phyloP scores from a whole-genome alignment of 1,284 basidiomycete species.

The Ustilago bromivora region DNA sequence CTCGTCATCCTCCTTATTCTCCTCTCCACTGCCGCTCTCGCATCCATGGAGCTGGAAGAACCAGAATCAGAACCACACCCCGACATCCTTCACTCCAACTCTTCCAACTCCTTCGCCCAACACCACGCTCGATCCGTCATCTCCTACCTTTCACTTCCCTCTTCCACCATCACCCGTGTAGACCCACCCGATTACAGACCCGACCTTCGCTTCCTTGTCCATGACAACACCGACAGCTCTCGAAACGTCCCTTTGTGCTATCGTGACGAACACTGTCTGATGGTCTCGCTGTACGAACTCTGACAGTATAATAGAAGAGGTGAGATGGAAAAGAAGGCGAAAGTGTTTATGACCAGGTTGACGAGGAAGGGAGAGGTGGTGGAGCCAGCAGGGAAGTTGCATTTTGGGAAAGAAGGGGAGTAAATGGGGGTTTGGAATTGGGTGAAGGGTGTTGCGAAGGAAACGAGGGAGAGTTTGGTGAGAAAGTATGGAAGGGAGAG shows the following conservation, averaged over 20 bases:
- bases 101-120: neutral
- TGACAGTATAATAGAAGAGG: neutral
- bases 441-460: constrained; percentile 3
- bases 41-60: neutral
- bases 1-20: neutral
- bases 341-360: constrained; percentile 13
- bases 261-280: neutral
- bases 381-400: neutral
- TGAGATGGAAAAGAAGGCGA: neutral
- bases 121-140: neutral
- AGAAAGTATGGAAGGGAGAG: neutral
- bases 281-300: neutral
- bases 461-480: constrained; percentile 2
- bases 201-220: neutral
- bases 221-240: neutral
- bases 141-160: neutral
- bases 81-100: neutral
- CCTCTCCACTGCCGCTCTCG: no score
- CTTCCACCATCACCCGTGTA: neutral
- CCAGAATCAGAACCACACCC: neutral
- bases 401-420: neutral
- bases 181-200: neutral
- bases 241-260: neutral
- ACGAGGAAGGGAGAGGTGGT: neutral
- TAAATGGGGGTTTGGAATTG: constrained; percentile 1